Evolutionary conservation across 176 grass and related monocot species (phyloP), one percentile per base, ranked within the genome.

Genomic region (Avena atlantica): DNA sequence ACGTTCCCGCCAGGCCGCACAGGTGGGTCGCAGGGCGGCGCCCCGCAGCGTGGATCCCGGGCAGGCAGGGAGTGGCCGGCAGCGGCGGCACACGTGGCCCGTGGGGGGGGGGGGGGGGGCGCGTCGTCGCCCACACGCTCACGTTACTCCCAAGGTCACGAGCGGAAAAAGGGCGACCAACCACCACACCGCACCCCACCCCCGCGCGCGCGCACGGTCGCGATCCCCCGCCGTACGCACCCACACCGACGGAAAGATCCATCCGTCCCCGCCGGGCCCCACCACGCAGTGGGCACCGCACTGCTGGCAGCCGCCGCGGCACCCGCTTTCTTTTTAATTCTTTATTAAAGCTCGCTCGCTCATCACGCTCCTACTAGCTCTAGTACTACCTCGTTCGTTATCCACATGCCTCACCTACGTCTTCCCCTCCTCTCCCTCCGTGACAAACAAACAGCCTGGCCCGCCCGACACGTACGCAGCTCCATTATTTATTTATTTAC

Each of bases 1-100:
- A 3, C 24, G 2, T 44, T 3, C 58, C 20, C 76, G 3, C 9
- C 12, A 31, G 21, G 36, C 56, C 70, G 6, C 83, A 16, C 3
- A 9, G 0, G 0, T 1, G 1, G 44, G 44, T 0, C 10, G 13
- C 70, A 48, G 12, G 47, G 70, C 8, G 6, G 2, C 0, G 0
- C 0, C 12, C 5, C 74, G 74, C 77, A 77, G 25, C 11, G 52
- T 2, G 21, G 48, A 91, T 91, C 87, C 24, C 2, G 60, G 85
- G 50, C 19, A 50, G 60, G 77, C 58, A 69, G 49, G 74, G 80
- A 78, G 90, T 77, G 83, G 83, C 78, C 83, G 85, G 89, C 89
- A 79, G 85, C 75, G 74, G 85, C 37, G 85, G 89, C 81, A 88
- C 86, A 91, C 89, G 90, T 85, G 89, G 76, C 59, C 89, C 68